These are phyloP conservation scores for Phanerodontia chrysosporium DNA, from an alignment of 768 basidiomycete genomes.

Conservation along the genomic window DNA sequence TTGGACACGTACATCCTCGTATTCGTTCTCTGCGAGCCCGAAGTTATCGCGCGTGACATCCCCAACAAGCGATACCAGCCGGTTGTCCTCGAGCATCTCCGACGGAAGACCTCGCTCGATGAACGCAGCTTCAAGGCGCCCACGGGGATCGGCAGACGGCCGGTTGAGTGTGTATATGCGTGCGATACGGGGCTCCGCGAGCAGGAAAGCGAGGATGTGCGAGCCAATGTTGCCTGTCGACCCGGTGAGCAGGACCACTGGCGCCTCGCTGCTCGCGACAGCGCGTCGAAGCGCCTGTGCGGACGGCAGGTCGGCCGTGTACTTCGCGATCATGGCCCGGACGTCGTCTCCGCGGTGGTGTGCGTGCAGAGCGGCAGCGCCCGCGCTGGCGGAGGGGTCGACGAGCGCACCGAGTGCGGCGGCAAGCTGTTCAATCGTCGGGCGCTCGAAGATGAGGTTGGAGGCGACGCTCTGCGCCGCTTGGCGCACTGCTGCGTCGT, in stretches of 20 bases:
- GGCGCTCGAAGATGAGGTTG: constrained; percentile 8
- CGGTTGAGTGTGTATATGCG: constrained; percentile 19
- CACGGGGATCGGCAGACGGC: background rate
- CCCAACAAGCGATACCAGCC: constrained; percentile 3
- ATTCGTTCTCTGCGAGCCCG: background rate
- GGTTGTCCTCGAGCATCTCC: background rate
- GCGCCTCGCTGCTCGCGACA: background rate
- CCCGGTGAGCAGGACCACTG: constrained; percentile 19
- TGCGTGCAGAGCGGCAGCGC: background rate
- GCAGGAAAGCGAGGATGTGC: constrained; percentile 15
- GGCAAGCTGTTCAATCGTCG: constrained; percentile 6
- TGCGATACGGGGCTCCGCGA: constrained; percentile 3
- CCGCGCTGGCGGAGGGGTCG: background rate
- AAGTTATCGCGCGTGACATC: background rate
- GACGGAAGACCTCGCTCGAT: constrained; percentile 11
- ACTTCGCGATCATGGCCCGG: constrained; percentile 2
- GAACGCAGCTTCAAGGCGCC: constrained; percentile 15
- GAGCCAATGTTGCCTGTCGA: constrained; percentile 21
- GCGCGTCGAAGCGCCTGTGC: background rate
- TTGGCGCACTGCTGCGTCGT: background rate
- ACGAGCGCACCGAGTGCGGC: background rate
- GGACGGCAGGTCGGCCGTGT: background rate
- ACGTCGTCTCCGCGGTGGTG: background rate
- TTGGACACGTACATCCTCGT: constrained; percentile 4
- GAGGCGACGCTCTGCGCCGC: background rate